phyloP scores from a whole-genome alignment of 2,329 filamentous ascomycete genomes.

The Ramularia endophylla region DNA sequence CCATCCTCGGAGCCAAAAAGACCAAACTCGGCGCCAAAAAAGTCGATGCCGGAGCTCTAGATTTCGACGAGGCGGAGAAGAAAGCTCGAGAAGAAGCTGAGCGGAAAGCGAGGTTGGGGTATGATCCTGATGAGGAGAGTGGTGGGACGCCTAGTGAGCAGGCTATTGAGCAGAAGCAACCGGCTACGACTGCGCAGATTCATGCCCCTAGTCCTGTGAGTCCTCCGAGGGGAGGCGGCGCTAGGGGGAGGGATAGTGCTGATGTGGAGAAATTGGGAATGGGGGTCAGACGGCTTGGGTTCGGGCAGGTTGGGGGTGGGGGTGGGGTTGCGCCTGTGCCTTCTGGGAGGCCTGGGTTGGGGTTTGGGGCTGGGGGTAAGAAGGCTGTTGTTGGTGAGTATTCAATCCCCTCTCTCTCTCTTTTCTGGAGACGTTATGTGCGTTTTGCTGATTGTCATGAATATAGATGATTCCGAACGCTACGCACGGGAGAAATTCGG shows the following conservation, averaged over 20 bases:
- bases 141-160: conserved; percentile 40
- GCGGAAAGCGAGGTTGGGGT: conserved; percentile 89
- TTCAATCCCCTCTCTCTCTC: conserved; percentile 1
- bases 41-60: conserved; percentile 65
- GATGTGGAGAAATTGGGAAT: conserved; percentile 88
- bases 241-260: conserved; percentile 54
- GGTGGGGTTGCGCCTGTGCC: conserved; percentile 37
- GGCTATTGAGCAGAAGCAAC: conserved; percentile 41
- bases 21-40: conserved; percentile 61
- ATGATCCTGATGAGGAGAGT: conserved; percentile 79
- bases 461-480: conserved; percentile 64
- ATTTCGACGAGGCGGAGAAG: conserved; percentile 96
- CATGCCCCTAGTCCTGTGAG: conserved; percentile 71
- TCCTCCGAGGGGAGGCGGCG: conserved; percentile 47
- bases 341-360: conserved; percentile 53
- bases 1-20: conserved; percentile 65
- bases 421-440: neutral
- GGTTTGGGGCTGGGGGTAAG: conserved; percentile 69
- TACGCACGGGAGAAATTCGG: conserved; percentile 88
- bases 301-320: conserved; percentile 70
- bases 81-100: conserved; percentile 97
- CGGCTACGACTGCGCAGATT: conserved; percentile 45
- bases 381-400: conserved; percentile 58
- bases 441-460: neutral
- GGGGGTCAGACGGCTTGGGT: conserved; percentile 78